Conservation (phyloP, 768 basidiomycete genomes). For the Neoboletus brunneissimus region DNA sequence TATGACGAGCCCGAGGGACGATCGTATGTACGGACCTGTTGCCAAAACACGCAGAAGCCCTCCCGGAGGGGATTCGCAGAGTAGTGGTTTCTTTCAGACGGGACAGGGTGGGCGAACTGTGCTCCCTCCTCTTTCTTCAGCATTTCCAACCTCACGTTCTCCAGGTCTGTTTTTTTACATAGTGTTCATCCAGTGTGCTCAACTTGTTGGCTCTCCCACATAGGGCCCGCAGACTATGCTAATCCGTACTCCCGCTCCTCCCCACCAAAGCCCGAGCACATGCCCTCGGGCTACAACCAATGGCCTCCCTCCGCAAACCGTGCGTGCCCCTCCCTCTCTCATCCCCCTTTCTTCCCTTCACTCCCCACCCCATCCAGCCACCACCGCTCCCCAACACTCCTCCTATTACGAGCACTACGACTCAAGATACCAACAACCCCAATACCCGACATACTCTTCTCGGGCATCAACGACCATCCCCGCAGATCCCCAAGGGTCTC, state of each 20-base stretch:
- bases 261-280: constrained; percentile 57
- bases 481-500: constrained; percentile 47
- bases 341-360: background rate
- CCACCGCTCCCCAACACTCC: constrained; percentile 48
- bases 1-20: constrained; percentile 72
- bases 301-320: constrained; percentile 35
- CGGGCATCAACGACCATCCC: constrained; percentile 50
- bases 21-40: constrained; percentile 66
- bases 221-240: constrained; percentile 59
- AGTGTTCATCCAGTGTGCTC: constrained; percentile 54
- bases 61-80: constrained; percentile 60
- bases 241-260: constrained; percentile 59
- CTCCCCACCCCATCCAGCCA: constrained; percentile 8
- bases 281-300: constrained; percentile 46
- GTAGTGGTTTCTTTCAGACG: constrained; percentile 65
- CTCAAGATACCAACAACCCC: constrained; percentile 40
- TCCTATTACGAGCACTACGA: constrained; percentile 59
- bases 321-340: constrained; percentile 30
- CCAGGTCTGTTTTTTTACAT: constrained; percentile 75
- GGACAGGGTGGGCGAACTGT: constrained; percentile 89
- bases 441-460: constrained; percentile 47
- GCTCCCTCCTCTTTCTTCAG: constrained; percentile 81
- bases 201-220: constrained; percentile 52
- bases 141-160: constrained; percentile 87
- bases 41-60: constrained; percentile 62